Percentiles rank a stretch among this genome's conserved stretches.
Evolutionary conservation across 148 eudicot genomes (phyloP).

Genomic region (Rhododendron simsii): DNA sequence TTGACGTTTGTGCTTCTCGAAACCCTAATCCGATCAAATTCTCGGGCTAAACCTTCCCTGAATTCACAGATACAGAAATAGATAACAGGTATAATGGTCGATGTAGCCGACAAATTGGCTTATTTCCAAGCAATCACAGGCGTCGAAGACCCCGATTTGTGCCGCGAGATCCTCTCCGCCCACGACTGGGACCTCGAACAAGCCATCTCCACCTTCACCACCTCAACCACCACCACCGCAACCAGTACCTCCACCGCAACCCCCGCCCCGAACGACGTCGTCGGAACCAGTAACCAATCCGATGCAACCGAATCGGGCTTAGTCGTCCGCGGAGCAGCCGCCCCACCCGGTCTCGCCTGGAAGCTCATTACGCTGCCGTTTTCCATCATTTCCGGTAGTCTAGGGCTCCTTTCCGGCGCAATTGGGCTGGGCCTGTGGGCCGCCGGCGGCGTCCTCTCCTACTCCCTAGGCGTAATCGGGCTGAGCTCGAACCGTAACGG

Average conservation of each 20-base stretch:
- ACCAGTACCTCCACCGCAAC: constrained; percentile 1
- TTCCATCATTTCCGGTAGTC: constrained; percentile 60
- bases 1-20: neutral
- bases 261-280: neutral
- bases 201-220: constrained; percentile 72
- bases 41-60: neutral
- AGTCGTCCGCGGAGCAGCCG: constrained; percentile 15
- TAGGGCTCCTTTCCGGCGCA: constrained; percentile 79
- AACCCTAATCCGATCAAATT: constrained; percentile 6
- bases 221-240: constrained; percentile 14
- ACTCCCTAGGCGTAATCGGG: constrained; percentile 56
- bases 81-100: constrained; percentile 41
- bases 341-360: constrained; percentile 62
- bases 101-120: constrained; percentile 60
- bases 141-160: constrained; percentile 71
- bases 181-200: constrained; percentile 91
- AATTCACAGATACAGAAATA: neutral
- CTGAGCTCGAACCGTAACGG: constrained; percentile 28
- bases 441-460: constrained; percentile 71
- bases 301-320: constrained; percentile 21
- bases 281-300: constrained; percentile 6
- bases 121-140: constrained; percentile 93
- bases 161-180: constrained; percentile 84
- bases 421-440: constrained; percentile 86
- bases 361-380: constrained; percentile 71